Conservation (phyloP, 2,329 filamentous ascomycete species). For the Magnaporthiopsis rhizophila region DNA sequence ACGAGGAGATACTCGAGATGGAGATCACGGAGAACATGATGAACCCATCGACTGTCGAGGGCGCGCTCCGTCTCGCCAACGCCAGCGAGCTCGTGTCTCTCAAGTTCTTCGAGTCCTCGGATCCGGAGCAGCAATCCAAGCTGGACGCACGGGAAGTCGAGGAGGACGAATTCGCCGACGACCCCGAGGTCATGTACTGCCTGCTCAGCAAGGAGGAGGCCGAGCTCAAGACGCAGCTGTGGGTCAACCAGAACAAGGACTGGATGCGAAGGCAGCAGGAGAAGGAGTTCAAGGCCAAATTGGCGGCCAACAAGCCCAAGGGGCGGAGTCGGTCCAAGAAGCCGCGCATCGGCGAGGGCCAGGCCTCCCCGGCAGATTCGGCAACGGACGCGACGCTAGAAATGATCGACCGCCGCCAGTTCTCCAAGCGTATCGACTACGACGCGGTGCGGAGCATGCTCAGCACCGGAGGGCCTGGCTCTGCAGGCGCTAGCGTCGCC, state of each 20-base stretch:
- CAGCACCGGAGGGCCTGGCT: slow-evolving; percentile 35
- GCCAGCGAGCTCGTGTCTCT: slow-evolving; percentile 42
- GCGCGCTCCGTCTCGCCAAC: slow-evolving; percentile 49
- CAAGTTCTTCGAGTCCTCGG: slow-evolving; percentile 28
- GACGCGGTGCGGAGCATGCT: slow-evolving; percentile 53
- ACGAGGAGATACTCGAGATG: slow-evolving; percentile 57
- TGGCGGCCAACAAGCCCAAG: slow-evolving; percentile 26
- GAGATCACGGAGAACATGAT: slow-evolving; percentile 64
- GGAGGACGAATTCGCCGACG: slow-evolving; percentile 79
- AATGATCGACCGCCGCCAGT: slow-evolving; percentile 60
- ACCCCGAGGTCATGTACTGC: slow-evolving; percentile 79
- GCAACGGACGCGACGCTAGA: slow-evolving; percentile 63
- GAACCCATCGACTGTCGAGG: slow-evolving; percentile 48
- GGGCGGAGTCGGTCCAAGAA: slow-evolving; percentile 38
- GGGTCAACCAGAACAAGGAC: slow-evolving; percentile 91
- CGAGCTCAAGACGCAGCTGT: slow-evolving; percentile 80
- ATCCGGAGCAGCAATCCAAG: slow-evolving; percentile 18
- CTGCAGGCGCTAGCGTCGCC: slow-evolving; percentile 37
- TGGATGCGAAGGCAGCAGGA: slow-evolving; percentile 83
- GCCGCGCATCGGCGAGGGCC: slow-evolving; percentile 56
- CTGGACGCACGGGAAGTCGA: slow-evolving; percentile 59
- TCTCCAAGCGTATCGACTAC: slow-evolving; percentile 71
- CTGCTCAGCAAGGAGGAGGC: slow-evolving; percentile 66
- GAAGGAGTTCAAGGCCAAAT: slow-evolving; percentile 68
- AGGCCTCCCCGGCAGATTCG: slow-evolving; percentile 57